A percentile compares a stretch with the other conserved stretches of the same genome.
Conservation (phyloP, 2,329 filamentous ascomycete genomes). For the Aspergillus hortae region DNA sequence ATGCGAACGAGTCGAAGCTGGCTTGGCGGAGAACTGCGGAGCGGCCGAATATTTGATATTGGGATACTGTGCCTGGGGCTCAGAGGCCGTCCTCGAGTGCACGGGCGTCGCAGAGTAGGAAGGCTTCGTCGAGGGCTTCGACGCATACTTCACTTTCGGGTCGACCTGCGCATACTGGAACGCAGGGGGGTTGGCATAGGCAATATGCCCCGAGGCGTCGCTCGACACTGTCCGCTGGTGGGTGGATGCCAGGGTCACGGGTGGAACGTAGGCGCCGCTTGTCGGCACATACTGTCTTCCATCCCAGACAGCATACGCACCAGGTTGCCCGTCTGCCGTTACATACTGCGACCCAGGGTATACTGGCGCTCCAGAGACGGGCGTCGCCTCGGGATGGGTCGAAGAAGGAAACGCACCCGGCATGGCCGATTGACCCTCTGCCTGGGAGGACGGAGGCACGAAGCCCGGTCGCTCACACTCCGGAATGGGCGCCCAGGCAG, state of each 20-base stretch:
- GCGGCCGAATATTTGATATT: slow-evolving; percentile 13
- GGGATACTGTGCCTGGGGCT: slow-evolving; percentile 6
- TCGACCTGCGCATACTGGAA: slow-evolving; percentile 41
- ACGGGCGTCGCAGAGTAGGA: slow-evolving; percentile 24
- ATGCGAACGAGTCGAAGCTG: slow-evolving; percentile 19
- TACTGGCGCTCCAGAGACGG: slow-evolving; percentile 16
- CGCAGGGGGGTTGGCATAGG: slow-evolving; percentile 29
- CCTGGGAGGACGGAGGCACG: slow-evolving; percentile 36
- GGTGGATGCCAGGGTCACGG: slow-evolving; percentile 13
- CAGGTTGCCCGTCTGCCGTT: slow-evolving; percentile 17
- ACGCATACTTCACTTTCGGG: slow-evolving; percentile 37
- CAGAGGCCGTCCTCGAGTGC: slow-evolving; percentile 18
- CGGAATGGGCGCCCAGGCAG: slow-evolving; percentile 37
- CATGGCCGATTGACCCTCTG: slow-evolving; percentile 19
- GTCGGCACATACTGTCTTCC: slow-evolving; percentile 12
- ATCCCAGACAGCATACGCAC: slow-evolving; percentile 19
- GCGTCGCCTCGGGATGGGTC: slow-evolving; percentile 17
- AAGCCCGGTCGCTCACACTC: slow-evolving; percentile 41
- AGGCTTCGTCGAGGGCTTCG: slow-evolving; percentile 24
- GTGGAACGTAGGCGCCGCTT: slow-evolving; percentile 9
- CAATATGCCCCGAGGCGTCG: slow-evolving; percentile 16
- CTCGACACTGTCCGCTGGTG: slow-evolving; percentile 32
- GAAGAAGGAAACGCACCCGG: slow-evolving; percentile 31
- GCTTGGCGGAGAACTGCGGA: slow-evolving; percentile 15
- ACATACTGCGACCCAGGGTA: slow-evolving; percentile 32